Evolutionary conservation across 768 basidiomycete genomes (phyloP).

Genomic region (Tubosaeta sp.): DNA sequence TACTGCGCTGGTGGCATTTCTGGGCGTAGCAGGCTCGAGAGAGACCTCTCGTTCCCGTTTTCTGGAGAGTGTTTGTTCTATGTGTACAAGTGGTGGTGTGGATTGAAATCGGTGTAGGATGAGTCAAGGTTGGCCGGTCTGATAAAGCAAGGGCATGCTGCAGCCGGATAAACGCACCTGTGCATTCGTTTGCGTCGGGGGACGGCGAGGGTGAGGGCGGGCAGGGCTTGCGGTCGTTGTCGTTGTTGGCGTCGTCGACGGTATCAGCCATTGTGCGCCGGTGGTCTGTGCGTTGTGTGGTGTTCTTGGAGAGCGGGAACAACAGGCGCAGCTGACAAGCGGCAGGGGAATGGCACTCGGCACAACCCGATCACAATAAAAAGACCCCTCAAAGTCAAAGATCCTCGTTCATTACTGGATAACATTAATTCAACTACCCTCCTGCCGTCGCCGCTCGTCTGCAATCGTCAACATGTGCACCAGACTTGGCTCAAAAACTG

Average conservation of each 20-base stretch:
- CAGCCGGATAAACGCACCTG: constrained; percentile 38
- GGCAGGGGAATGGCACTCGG: constrained; percentile 29
- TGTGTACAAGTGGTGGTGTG: constrained; percentile 4
- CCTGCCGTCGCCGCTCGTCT: constrained; percentile 34
- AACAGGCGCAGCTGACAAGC: constrained; percentile 31
- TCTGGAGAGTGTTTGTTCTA: constrained; percentile 48
- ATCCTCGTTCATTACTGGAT: not conserved
- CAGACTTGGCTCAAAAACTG: constrained; percentile 58
- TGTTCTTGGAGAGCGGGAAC: constrained; percentile 23
- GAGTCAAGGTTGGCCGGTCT: constrained; percentile 19
- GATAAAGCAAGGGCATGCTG: constrained; percentile 23
- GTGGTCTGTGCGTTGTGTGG: constrained; percentile 31
- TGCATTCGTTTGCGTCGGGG: constrained; percentile 38
- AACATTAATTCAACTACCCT: not conserved
- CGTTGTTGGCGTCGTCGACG: constrained; percentile 16
- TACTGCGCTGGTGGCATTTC: constrained; percentile 33
- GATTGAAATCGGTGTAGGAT: constrained; percentile 22
- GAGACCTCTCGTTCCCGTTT: constrained; percentile 81
- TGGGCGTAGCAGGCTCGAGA: constrained; percentile 59
- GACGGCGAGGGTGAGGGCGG: constrained; percentile 39
- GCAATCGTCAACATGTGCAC: constrained; percentile 40
- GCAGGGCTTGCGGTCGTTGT: constrained; percentile 18
- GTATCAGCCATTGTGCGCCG: constrained; percentile 26
- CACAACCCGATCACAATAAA: constrained; percentile 32
- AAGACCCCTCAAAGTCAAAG: constrained; percentile 3